These are phyloP conservation scores for Mucor indicus DNA, from an alignment of 371 early-diverging fungal species.

Conservation along the genomic window DNA sequence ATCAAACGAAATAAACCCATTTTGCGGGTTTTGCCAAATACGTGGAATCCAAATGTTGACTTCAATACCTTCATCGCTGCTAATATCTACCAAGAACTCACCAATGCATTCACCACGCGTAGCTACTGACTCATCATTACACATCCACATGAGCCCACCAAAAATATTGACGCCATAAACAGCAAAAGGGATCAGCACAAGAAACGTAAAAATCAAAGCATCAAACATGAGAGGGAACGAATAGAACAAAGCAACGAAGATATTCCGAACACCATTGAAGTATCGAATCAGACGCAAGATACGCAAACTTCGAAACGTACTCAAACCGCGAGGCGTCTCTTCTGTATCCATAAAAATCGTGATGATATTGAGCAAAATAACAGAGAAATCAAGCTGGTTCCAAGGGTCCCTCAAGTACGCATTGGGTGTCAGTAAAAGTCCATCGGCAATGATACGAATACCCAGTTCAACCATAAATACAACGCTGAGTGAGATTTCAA, in stretches of 20 bases:
- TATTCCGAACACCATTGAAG: conserved; percentile 55
- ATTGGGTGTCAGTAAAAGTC: conserved; percentile 46
- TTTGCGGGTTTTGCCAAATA: conserved; percentile 52
- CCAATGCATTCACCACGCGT: conserved; percentile 45
- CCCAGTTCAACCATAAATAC: conserved; percentile 51
- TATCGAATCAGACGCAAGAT: conserved; percentile 59
- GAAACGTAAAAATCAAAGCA: conserved; percentile 48
- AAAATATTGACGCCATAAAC: conserved; percentile 61
- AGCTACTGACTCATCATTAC: conserved; percentile 43
- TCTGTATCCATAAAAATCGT: conserved; percentile 38
- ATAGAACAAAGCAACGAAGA: conserved; percentile 53
- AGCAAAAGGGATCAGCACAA: conserved; percentile 56
- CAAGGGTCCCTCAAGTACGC: conserved; percentile 53
- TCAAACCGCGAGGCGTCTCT: conserved; percentile 35
- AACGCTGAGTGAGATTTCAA: conserved; percentile 44
- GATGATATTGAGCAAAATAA: conserved; percentile 48
- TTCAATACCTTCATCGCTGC: conserved; percentile 25
- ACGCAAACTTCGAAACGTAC: conserved; percentile 54
- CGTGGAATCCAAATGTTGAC: conserved; percentile 44
- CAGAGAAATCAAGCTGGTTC: conserved; percentile 54
- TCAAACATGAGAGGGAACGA: conserved; percentile 58
- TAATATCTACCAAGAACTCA: conserved; percentile 39
- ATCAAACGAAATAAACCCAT: conserved; percentile 48
- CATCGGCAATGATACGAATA: conserved; percentile 56
- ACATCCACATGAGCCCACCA: conserved; percentile 53